Base-by-base conservation (phyloP, 371 early-diverging fungal genomes). In the Sporodiniella umbellata region DNA sequence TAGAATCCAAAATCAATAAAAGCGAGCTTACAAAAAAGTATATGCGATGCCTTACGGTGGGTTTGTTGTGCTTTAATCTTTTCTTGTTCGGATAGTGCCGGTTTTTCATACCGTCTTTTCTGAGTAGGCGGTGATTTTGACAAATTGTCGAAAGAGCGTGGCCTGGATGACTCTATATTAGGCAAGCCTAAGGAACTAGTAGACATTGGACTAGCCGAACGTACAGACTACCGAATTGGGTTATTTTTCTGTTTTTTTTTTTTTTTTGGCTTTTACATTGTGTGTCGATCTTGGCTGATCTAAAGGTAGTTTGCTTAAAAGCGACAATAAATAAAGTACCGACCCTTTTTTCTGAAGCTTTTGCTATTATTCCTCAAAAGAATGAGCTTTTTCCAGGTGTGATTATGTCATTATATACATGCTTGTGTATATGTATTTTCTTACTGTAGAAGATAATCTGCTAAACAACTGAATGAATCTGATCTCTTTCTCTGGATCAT, bases 321-420 rank as follows among this genome's bases (percentile, higher is more conserved):
- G 73, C 4, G 74, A 67, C 40, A 93, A 60, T 30, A 90, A 73
- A 53, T 92, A 86, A 1, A 92, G 69, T 18, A 83, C 74, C 10
- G 92, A 74, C 91, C 92, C 90, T 61, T 79, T 84, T 28, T 81
- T 75, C 21, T 55, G 60, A 38, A 78, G 46, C 8, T 70, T 68
- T 22, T 72, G 50, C 81, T 83, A 66, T 12, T 44, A n/a, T 14
- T 11, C 1, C n/a, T n/a, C n/a, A n/a, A n/a, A n/a, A n/a, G n/a
- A n/a, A n/a, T n/a, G n/a, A n/a, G n/a, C n/a, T n/a, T n/a, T n/a
- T n/a, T n/a, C n/a, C n/a, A n/a, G n/a, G 6, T 18, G 10, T 21
- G 15, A 33, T 8, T 42, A 15, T 28, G 37, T 22, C 17, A 25
- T 15, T 22, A 42, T 35, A 23, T 1, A 39, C 31, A 8, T 6